These are phyloP conservation scores for Dactylellina drechsleri DNA, from an alignment of 2,329 filamentous ascomycete genomes.

Conservation along the genomic window DNA sequence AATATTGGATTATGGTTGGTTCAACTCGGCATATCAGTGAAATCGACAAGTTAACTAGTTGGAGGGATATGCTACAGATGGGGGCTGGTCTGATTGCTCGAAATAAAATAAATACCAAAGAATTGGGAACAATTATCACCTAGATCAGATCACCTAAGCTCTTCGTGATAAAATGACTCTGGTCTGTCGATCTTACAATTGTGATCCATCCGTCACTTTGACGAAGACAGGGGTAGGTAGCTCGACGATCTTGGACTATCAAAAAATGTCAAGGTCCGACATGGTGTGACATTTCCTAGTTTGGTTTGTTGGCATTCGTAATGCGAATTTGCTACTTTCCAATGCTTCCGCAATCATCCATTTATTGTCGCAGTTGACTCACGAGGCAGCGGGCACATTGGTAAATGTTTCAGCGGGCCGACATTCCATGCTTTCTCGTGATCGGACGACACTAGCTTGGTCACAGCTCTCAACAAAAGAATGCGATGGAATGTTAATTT, in stretches of 20 bases:
- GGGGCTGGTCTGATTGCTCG: no score
- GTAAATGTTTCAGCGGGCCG: slow-evolving; percentile 12
- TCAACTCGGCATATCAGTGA: no score
- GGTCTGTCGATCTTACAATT: no score
- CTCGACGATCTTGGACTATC: slow-evolving; percentile 8
- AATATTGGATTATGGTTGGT: no score
- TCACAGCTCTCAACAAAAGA: background rate
- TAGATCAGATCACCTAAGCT: no score
- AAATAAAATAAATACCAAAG: no score
- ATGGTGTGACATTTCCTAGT: slow-evolving; percentile 10
- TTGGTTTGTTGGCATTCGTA: slow-evolving; percentile 32
- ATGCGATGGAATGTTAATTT: background rate
- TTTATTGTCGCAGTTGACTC: slow-evolving; percentile 12
- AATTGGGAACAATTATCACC: no score
- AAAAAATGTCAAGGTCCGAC: slow-evolving; percentile 39
- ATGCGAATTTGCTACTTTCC: slow-evolving; percentile 44
- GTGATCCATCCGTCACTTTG: no score
- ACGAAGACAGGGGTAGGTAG: no score
- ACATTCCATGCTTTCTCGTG: slow-evolving; percentile 10
- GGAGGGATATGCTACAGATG: no score
- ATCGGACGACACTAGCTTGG: slow-evolving; percentile 9
- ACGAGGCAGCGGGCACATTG: slow-evolving; percentile 28
- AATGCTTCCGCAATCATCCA: slow-evolving; percentile 7
- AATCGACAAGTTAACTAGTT: no score
- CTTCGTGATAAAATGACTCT: no score